phyloP scores from a whole-genome alignment of 2,329 filamentous ascomycete genomes.

The Paradendryphiella salina region DNA sequence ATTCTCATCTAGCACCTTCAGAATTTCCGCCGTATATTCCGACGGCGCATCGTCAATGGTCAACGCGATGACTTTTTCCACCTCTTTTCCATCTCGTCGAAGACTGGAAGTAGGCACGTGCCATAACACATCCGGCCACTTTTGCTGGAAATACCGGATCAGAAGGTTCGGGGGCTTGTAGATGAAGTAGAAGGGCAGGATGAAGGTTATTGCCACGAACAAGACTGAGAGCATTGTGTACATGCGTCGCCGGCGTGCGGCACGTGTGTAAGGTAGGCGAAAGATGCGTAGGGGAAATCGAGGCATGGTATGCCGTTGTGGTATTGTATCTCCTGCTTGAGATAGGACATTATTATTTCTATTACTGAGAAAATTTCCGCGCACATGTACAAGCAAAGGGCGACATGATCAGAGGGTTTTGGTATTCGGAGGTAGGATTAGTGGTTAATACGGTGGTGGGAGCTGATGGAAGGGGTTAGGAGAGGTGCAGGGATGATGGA shows the following conservation, averaged over 20 bases:
- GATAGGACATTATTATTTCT: background rate
- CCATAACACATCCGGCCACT: conserved; percentile 80
- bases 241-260: conserved; percentile 45
- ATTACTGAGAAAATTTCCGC: background rate
- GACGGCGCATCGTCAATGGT: conserved; percentile 89
- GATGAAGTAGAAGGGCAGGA: conserved; percentile 62
- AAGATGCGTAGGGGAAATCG: conserved; percentile 36
- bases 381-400: background rate
- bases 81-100: background rate
- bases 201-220: conserved; percentile 30
- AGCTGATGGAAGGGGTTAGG: conserved; percentile 11
- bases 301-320: conserved; percentile 26
- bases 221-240: conserved; percentile 44
- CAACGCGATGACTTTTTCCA: conserved; percentile 71
- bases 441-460: conserved; percentile 1
- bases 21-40: conserved; percentile 69
- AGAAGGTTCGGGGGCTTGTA: conserved; percentile 79
- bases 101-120: conserved; percentile 57
- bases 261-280: conserved; percentile 44
- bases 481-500: conserved; percentile 5
- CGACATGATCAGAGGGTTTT: background rate
- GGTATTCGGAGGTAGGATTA: background rate
- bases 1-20: conserved; percentile 66
- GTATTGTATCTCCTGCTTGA: background rate
- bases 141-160: conserved; percentile 69